Evolutionary conservation across 2,329 filamentous ascomycete species (phyloP).

Genomic region (Arthrocladium fulminans): DNA sequence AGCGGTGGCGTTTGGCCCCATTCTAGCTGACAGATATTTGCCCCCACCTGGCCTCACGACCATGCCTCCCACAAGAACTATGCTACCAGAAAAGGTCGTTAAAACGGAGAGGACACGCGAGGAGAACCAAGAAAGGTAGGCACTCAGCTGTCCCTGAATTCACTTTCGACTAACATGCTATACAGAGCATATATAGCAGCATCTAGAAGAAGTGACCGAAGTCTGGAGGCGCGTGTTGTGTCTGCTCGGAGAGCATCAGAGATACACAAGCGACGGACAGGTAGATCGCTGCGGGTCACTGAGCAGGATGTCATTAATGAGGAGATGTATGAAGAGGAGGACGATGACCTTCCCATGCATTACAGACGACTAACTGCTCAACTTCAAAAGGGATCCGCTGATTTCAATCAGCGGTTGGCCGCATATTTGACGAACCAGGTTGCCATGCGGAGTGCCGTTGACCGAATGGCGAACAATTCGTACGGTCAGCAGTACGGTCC

Average conservation of each 20-base stretch:
- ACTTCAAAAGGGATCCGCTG: constrained; percentile 50
- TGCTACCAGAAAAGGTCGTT: constrained; percentile 22
- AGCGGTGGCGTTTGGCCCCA: too few species aligned
- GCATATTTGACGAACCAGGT: constrained; percentile 50
- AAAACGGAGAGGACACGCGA: constrained; percentile 23
- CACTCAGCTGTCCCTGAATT: background rate
- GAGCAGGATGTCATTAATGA: constrained; percentile 82
- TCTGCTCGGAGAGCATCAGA: constrained; percentile 83
- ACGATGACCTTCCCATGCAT: constrained; percentile 64
- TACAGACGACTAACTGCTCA: constrained; percentile 56
- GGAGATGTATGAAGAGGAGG: constrained; percentile 94
- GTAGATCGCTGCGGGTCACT: constrained; percentile 69
- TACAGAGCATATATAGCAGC: constrained; percentile 84
- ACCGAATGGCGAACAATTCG: constrained; percentile 35
- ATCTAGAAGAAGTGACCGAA: constrained; percentile 76
- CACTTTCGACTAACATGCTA: background rate
- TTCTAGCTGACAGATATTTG: too few species aligned
- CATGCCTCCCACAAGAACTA: constrained; percentile 21
- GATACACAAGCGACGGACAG: constrained; percentile 80
- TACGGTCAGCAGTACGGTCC: constrained; percentile 30
- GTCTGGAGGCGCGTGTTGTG: constrained; percentile 76
- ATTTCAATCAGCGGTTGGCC: constrained; percentile 55
- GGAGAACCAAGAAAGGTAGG: constrained; percentile 40
- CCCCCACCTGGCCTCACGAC: background rate
- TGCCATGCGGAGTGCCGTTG: constrained; percentile 45